These are phyloP conservation scores for Pouteria glomerata DNA, from an alignment of 148 eudicot species.

Conservation along the genomic window DNA sequence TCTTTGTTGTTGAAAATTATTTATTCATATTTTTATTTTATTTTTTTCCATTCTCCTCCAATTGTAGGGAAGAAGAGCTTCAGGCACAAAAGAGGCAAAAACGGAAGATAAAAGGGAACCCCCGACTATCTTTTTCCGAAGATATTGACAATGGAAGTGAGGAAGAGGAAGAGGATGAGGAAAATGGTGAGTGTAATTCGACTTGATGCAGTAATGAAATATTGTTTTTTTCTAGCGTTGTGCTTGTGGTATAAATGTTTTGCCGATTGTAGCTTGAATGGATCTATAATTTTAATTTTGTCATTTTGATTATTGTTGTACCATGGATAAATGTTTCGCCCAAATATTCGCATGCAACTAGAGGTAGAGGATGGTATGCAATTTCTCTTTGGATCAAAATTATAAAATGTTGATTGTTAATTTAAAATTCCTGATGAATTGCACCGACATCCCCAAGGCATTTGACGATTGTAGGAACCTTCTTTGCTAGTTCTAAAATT, in stretches of 20 bases:
- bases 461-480: too few relatives aligned
- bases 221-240: not conserved
- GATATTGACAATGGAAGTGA: conserved; percentile 64
- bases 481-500: too few relatives aligned
- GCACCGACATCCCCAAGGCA: too few relatives aligned
- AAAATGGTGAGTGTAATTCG: conserved; percentile 37
- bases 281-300: not conserved
- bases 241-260: not conserved
- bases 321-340: too few relatives aligned
- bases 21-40: not conserved
- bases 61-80: conserved; percentile 73
- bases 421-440: too few relatives aligned
- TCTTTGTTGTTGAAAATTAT: too few relatives aligned
- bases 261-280: not conserved
- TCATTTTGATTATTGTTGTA: too few relatives aligned
- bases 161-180: conserved; percentile 66
- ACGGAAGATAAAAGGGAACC: conserved; percentile 62
- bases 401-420: too few relatives aligned
- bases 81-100: conserved; percentile 81
- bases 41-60: not conserved
- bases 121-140: conserved; percentile 78
- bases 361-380: too few relatives aligned
- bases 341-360: too few relatives aligned
- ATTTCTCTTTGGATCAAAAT: too few relatives aligned
- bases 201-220: conserved; percentile 1